These are phyloP conservation scores for Vaccinium myrtillus DNA, from an alignment of 148 eudicot genomes.

Conservation along the genomic window DNA sequence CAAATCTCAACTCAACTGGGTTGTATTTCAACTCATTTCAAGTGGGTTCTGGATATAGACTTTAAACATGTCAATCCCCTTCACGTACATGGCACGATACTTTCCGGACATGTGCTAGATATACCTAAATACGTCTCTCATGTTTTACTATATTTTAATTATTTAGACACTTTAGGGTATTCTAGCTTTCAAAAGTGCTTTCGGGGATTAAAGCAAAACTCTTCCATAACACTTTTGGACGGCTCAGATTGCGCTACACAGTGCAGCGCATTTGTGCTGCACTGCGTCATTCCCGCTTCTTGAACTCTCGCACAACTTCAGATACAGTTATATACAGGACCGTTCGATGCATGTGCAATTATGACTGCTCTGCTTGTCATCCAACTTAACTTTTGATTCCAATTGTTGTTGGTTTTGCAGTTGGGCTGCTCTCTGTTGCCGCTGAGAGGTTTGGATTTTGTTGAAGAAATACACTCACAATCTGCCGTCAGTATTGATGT, in stretches of 20 bases:
- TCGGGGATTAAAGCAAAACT: too few species aligned
- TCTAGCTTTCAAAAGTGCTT: too few species aligned
- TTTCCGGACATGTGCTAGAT: not conserved
- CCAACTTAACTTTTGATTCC: not conserved
- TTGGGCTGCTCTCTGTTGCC: slow-evolving; percentile 13
- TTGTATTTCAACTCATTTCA: not conserved
- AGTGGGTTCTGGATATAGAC: not conserved
- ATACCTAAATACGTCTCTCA: not conserved
- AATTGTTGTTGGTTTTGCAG: not conserved
- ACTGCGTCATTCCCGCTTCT: too few species aligned
- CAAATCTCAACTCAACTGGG: not conserved
- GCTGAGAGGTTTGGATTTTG: not conserved
- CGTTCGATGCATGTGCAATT: too few species aligned
- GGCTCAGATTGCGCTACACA: too few species aligned
- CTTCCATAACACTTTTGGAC: too few species aligned
- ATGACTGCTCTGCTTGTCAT: not conserved
- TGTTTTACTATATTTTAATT: not conserved
- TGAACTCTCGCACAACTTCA: too few species aligned
- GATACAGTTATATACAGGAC: too few species aligned
- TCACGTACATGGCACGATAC: not conserved
- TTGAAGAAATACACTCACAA: not conserved
- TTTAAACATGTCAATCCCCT: not conserved
- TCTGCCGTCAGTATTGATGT: not conserved
- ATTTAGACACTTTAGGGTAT: not conserved
- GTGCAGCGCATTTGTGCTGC: too few species aligned